Evolutionary conservation across 2,329 filamentous ascomycete genomes (phyloP).

Genomic region (Penicillium sp.): DNA sequence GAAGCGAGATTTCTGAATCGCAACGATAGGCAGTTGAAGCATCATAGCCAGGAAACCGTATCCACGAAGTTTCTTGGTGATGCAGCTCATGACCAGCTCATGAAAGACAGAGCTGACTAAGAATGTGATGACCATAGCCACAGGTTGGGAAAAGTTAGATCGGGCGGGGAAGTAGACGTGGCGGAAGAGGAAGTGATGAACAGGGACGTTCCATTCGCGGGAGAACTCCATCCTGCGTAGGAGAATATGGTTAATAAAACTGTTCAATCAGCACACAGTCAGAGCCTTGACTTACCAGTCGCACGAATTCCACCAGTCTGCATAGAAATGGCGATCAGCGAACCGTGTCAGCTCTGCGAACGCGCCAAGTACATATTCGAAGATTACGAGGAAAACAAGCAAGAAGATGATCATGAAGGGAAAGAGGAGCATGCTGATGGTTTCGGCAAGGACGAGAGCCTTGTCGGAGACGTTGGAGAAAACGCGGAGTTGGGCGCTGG

Average conservation of each 20-base stretch:
- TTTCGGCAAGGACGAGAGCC: slow-evolving; percentile 79
- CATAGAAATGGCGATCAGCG: slow-evolving; percentile 91
- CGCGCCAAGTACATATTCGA: slow-evolving; percentile 92
- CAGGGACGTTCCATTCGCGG: slow-evolving; percentile 95
- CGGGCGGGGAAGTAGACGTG: slow-evolving; percentile 88
- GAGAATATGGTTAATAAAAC: neutral
- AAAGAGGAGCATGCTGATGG: slow-evolving; percentile 86
- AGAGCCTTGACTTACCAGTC: slow-evolving; percentile 43
- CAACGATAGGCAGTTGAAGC: slow-evolving; percentile 93
- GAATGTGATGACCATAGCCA: slow-evolving; percentile 88
- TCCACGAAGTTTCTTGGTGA: slow-evolving; percentile 92
- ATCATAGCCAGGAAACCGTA: slow-evolving; percentile 96
- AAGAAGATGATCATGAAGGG: slow-evolving; percentile 97
- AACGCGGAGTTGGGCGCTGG: slow-evolving; percentile 55
- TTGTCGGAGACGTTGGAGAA: slow-evolving; percentile 60
- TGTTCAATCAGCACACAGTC: neutral
- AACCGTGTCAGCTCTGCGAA: slow-evolving; percentile 94
- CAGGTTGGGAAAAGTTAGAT: slow-evolving; percentile 69
- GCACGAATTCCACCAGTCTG: slow-evolving; percentile 66
- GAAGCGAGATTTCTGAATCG: slow-evolving; percentile 77
- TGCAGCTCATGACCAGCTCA: slow-evolving; percentile 95
- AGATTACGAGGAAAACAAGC: slow-evolving; percentile 95
- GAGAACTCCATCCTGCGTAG: slow-evolving; percentile 78
- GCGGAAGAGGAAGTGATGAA: slow-evolving; percentile 89
- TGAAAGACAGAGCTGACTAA: slow-evolving; percentile 85